phyloP scores from a whole-genome alignment of 768 basidiomycete genomes.

The Russula earlei region DNA sequence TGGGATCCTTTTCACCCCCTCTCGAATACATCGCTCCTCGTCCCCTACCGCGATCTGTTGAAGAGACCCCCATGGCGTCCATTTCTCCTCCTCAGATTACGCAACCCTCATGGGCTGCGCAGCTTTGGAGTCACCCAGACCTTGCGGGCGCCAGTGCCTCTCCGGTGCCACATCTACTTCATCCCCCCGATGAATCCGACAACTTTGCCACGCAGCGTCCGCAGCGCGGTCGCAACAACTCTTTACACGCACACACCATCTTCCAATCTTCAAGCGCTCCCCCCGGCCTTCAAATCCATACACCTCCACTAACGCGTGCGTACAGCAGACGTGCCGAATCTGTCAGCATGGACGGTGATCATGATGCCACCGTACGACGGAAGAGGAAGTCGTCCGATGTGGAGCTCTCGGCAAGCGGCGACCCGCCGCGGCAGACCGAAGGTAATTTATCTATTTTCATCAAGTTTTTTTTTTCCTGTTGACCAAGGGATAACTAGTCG shows the following conservation, averaged over 20 bases:
- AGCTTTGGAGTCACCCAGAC: constrained; percentile 49
- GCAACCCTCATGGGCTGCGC: constrained; percentile 57
- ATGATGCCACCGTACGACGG: constrained; percentile 65
- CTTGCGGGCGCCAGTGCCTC: background rate
- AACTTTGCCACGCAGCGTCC: constrained; percentile 34
- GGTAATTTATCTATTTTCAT: constrained; percentile 10
- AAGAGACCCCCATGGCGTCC: constrained; percentile 27
- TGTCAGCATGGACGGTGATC: constrained; percentile 48
- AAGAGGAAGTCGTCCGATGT: constrained; percentile 32
- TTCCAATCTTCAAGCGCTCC: constrained; percentile 72
- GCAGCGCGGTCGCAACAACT: constrained; percentile 31
- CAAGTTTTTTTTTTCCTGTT: constrained; percentile 23
- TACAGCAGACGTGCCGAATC: constrained; percentile 66
- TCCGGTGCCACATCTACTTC: constrained; percentile 36
- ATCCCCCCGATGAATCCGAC: constrained; percentile 32
- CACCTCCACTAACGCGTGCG: constrained; percentile 41
- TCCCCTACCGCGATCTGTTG: constrained; percentile 46
- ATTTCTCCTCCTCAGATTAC: constrained; percentile 56
- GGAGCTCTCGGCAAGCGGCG: constrained; percentile 19
- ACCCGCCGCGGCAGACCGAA: constrained; percentile 21
- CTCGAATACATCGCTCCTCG: constrained; percentile 48
- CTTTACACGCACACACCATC: constrained; percentile 41
- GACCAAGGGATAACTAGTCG: constrained; percentile 28
- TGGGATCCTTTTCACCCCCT: constrained; percentile 48
- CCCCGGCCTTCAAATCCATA: constrained; percentile 38